These are phyloP conservation scores for Athelia psychrophila DNA, from an alignment of 1,284 basidiomycete species.

Conservation along the genomic window DNA sequence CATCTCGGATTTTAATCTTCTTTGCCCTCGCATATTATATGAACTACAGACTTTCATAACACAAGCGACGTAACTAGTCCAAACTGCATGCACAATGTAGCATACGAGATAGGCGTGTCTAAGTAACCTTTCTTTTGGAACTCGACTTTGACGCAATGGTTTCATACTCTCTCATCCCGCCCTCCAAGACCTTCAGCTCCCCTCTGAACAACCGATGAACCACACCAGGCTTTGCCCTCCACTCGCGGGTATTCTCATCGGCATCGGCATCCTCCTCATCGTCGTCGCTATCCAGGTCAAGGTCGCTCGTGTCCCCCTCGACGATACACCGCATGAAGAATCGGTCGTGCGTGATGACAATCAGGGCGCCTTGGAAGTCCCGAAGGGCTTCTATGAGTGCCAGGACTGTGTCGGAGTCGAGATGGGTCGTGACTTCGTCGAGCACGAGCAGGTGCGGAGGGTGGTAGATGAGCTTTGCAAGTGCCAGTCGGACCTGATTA, in stretches of 20 bases:
- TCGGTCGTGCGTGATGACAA: constrained; percentile 72
- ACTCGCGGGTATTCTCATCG: constrained; percentile 13
- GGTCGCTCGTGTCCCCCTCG: constrained; percentile 30
- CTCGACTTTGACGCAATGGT: background rate
- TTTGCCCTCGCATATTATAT: too few relatives aligned
- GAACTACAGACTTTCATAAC: too few relatives aligned
- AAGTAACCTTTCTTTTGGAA: too few relatives aligned
- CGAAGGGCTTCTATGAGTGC: constrained; percentile 56
- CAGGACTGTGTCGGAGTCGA: constrained; percentile 64
- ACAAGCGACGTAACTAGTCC: too few relatives aligned
- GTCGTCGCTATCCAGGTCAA: constrained; percentile 17
- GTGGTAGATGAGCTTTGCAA: constrained; percentile 44
- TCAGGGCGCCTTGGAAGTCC: constrained; percentile 53
- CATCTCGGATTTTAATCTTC: too few relatives aligned
- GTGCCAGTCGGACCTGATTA: constrained; percentile 36
- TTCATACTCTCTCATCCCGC: constrained; percentile 3
- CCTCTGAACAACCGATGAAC: constrained; percentile 34
- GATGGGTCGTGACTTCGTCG: constrained; percentile 71
- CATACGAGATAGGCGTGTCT: too few relatives aligned
- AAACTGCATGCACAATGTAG: too few relatives aligned
- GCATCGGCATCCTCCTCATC: constrained; percentile 28
- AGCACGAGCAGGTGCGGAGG: constrained; percentile 54
- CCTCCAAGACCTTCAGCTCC: constrained; percentile 30
- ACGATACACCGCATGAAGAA: constrained; percentile 40
- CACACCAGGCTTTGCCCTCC: constrained; percentile 23